Evolutionary conservation across 768 basidiomycete genomes (phyloP).

Genomic region (Suillus alpinus): DNA sequence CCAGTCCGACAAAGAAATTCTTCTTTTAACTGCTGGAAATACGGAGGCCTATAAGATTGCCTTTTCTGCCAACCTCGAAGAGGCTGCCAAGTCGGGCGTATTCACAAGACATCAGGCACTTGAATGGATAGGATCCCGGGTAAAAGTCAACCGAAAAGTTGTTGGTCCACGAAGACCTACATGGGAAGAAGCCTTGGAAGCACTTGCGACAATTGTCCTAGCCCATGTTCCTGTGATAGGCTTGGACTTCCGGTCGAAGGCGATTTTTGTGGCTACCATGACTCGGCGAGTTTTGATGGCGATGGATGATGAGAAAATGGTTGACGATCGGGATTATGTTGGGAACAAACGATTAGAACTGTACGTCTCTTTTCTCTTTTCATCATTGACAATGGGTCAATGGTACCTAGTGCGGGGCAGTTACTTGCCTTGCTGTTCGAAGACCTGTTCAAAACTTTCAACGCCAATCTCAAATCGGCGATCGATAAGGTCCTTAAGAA

Average conservation of each 20-base stretch:
- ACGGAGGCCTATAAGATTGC: slow-evolving; percentile 83
- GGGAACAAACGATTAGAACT: slow-evolving; percentile 98
- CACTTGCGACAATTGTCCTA: slow-evolving; percentile 94
- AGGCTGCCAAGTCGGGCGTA: slow-evolving; percentile 86
- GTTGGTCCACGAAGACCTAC: slow-evolving; percentile 80
- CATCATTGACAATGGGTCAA: slow-evolving; percentile 10
- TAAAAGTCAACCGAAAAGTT: slow-evolving; percentile 81
- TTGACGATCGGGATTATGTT: slow-evolving; percentile 98
- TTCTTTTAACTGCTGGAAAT: slow-evolving; percentile 89
- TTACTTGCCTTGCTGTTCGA: slow-evolving; percentile 94
- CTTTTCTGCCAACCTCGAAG: slow-evolving; percentile 91
- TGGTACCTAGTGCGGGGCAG: slow-evolving; percentile 77
- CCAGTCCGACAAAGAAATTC: slow-evolving; percentile 96
- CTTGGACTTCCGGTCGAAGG: slow-evolving; percentile 89
- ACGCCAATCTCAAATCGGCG: slow-evolving; percentile 88
- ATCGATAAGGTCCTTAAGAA: slow-evolving; percentile 99
- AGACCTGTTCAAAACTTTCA: slow-evolving; percentile 98
- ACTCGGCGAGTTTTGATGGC: slow-evolving; percentile 94
- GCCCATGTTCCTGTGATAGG: slow-evolving; percentile 92
- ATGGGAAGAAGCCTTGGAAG: slow-evolving; percentile 95
- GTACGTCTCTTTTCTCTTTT: slow-evolving; percentile 44
- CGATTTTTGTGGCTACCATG: slow-evolving; percentile 97
- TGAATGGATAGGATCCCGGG: slow-evolving; percentile 91
- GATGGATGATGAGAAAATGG: slow-evolving; percentile 94
- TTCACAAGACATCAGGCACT: slow-evolving; percentile 93